These are phyloP conservation scores for Candida sp. DNA, from an alignment of 1,139 yeast species.

Conservation along the genomic window DNA sequence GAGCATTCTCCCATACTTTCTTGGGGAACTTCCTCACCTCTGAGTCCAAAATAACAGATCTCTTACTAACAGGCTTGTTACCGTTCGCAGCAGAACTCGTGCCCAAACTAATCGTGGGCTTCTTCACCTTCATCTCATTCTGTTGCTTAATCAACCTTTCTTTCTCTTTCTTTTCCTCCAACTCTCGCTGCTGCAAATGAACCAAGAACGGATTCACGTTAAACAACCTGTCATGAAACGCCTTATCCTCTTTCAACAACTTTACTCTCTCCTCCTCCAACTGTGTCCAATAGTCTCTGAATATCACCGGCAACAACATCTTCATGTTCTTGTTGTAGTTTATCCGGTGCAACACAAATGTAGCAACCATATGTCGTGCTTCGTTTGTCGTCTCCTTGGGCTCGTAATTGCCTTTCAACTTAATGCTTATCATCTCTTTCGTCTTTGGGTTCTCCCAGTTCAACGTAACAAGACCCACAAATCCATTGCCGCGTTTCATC, in stretches of 20 bases:
- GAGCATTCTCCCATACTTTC: slow-evolving; percentile 70
- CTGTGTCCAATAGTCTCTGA: slow-evolving; percentile 77
- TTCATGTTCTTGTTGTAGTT: slow-evolving; percentile 83
- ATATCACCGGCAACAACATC: slow-evolving; percentile 86
- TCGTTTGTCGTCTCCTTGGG: slow-evolving; percentile 84
- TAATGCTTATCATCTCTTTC: slow-evolving; percentile 61
- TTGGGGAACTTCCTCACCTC: slow-evolving; percentile 45
- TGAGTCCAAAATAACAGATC: not conserved
- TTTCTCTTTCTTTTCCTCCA: slow-evolving; percentile 42
- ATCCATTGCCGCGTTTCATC: slow-evolving; percentile 51
- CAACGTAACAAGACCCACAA: slow-evolving; percentile 61
- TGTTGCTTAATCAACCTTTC: slow-evolving; percentile 44
- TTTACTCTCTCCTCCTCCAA: slow-evolving; percentile 62
- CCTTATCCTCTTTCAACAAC: slow-evolving; percentile 47
- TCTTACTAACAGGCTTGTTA: not conserved
- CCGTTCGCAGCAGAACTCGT: slow-evolving; percentile 1
- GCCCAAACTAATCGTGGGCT: slow-evolving; percentile 45
- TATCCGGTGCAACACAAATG: slow-evolving; percentile 81
- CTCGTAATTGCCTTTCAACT: slow-evolving; percentile 67
- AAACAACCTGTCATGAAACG: slow-evolving; percentile 55
- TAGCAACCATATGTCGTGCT: slow-evolving; percentile 91
- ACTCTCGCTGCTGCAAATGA: slow-evolving; percentile 55
- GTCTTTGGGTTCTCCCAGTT: slow-evolving; percentile 85
- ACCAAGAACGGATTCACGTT: slow-evolving; percentile 75
- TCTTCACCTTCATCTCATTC: slow-evolving; percentile 40